These are phyloP conservation scores for Ophiostoma fasciatum DNA, from an alignment of 2,329 filamentous ascomycete species.

Conservation along the genomic window DNA sequence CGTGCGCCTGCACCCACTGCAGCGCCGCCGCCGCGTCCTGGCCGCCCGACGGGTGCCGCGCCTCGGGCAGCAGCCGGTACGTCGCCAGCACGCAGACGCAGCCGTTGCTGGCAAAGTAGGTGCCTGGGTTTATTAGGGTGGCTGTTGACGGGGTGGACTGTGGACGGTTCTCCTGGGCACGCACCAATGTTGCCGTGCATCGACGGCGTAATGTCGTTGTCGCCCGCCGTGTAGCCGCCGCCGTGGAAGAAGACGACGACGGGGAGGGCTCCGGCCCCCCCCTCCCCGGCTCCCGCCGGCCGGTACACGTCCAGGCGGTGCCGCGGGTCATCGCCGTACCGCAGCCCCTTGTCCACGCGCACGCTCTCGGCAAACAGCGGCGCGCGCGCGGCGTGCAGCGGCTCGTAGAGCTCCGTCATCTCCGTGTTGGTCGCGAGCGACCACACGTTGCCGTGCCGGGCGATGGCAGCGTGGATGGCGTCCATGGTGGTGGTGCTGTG, in stretches of 20 bases:
- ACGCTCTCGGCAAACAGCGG: neutral
- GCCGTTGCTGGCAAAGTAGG: constrained; percentile 13
- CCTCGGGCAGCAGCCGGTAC: constrained; percentile 9
- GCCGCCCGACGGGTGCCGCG: constrained; percentile 11
- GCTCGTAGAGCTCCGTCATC: neutral
- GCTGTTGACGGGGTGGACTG: neutral
- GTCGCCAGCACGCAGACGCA: constrained; percentile 15
- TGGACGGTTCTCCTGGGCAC: neutral
- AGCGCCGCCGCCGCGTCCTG: constrained; percentile 9
- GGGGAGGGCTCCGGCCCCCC: too few species aligned
- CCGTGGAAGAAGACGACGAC: constrained; percentile 14
- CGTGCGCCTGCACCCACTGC: constrained; percentile 10
- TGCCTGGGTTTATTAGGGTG: constrained; percentile 12
- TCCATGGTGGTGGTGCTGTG: neutral
- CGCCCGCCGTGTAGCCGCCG: constrained; percentile 11
- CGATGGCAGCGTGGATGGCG: neutral
- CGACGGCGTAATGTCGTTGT: constrained; percentile 7
- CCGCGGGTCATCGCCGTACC: constrained; percentile 8
- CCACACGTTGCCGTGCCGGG: neutral
- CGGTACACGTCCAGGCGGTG: constrained; percentile 10
- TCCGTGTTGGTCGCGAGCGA: neutral
- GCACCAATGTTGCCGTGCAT: neutral
- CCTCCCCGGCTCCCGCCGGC: too few species aligned
- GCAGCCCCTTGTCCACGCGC: constrained; percentile 5
- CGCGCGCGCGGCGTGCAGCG: neutral